Base-by-base conservation (phyloP, 495 filamentous ascomycete genomes). In the Podospora bellae-mahoneyi region DNA sequence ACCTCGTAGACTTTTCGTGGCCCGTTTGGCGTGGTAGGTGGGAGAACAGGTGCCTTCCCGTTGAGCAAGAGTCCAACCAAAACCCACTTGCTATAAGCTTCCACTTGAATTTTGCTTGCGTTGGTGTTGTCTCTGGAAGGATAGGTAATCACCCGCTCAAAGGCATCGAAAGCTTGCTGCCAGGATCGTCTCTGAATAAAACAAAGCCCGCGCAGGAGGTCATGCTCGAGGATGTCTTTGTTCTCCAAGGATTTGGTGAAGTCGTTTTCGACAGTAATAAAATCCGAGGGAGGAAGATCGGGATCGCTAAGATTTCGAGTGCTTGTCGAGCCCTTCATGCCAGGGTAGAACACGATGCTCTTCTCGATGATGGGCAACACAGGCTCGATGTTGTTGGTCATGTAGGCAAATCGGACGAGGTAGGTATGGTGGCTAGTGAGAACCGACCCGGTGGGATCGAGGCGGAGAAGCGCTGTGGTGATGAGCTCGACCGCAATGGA, bases 51-150 rank as follows among this genome's bases (percentile, higher is more conserved):
- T 10, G 90, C 85, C 78, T 86, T 89, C 73, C 94, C 94, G 56
- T 88, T 80, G 20, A 84, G 81, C 10, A 98, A 81, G 53, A 97
- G 79, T 48, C 87, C 85, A 4, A 94, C 85, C n/a, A 99, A 79
- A 9, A 95, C 77, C 90, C 92, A 97, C 79, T 96, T 97, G 77
- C 94, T 96, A 82, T 96, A 96, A 16, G 92, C 92, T 72, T 97
- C 93, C 2, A 91, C 83, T 89, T 93, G 92, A 32, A 95, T 84
- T 77, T 87, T 89, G 78, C 89, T 94, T 20, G 85, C 82, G 1
- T 66, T 39, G 15, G 83, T 77, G 26, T 78, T 82, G 16, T 85
- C 81, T 44, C 77, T 79, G 1, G 85, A 79, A 9, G 93, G 93
- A 54, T 84, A 85, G 18, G 88, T 84, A 34, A 94, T 82, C 55